Percentiles rank a stretch among this genome's conserved stretches.
phyloP scores from a whole-genome alignment of 805 yeast species.

The Metschnikowia kunwiensis region DNA sequence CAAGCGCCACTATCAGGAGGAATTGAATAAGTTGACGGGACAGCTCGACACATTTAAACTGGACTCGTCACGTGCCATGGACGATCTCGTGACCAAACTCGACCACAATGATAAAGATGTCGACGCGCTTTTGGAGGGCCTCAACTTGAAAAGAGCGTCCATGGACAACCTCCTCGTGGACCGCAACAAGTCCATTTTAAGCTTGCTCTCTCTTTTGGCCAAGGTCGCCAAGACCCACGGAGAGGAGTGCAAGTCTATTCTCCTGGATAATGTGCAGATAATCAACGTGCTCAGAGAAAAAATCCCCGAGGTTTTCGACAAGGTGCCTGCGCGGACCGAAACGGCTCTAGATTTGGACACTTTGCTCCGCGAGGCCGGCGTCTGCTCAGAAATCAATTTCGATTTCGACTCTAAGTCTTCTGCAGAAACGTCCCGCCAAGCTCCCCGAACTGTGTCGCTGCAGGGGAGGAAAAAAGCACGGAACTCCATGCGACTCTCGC shows the following conservation, averaged over 20 bases:
- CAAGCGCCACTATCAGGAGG: constrained; percentile 45
- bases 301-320: constrained; percentile 34
- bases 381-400: constrained; percentile 22
- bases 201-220: constrained; percentile 43
- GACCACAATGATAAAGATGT: constrained; percentile 48
- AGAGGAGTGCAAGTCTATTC: constrained; percentile 42
- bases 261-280: constrained; percentile 46
- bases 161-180: constrained; percentile 49
- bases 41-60: constrained; percentile 37
- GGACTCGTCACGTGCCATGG: constrained; percentile 33
- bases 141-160: constrained; percentile 45
- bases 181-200: constrained; percentile 44
- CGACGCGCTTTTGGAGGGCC: constrained; percentile 46
- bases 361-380: constrained; percentile 32
- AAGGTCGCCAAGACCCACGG: constrained; percentile 47
- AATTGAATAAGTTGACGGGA: constrained; percentile 37
- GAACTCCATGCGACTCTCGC: constrained; percentile 30
- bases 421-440: constrained; percentile 6
- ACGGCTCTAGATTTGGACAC: constrained; percentile 34
- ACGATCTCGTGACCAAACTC: constrained; percentile 36
- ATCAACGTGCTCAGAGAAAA: constrained; percentile 38
- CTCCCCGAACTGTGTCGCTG: constrained; percentile 7
- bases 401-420: constrained; percentile 4
- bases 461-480: constrained; percentile 28
- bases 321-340: constrained; percentile 26